Conservation (phyloP, 306 rosid species). For the Amphicarpaea edgeworthii region DNA sequence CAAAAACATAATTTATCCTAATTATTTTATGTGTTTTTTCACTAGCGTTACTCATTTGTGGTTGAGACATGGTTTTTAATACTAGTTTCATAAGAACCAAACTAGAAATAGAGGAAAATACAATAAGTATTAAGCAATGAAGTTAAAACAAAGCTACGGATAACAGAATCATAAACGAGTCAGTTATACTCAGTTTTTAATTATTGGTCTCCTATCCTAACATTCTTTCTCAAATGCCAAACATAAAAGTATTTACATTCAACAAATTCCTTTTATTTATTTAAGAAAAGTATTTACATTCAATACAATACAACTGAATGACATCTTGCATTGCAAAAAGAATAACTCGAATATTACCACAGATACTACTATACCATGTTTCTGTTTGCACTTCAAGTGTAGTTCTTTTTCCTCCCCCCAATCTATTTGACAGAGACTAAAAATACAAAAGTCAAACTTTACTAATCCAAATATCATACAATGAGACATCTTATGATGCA, state of each 20-base stretch:
- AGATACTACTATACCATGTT: not conserved
- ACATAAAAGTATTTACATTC: not conserved
- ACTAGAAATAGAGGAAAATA: too few relatives aligned
- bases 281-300: not conserved
- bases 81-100: too few relatives aligned
- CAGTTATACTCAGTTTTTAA: not conserved
- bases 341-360: not conserved
- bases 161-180: too few relatives aligned
- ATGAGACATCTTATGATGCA: constrained; percentile 12
- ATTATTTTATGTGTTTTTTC: too few relatives aligned
- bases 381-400: constrained; percentile 3
- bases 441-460: constrained; percentile 12
- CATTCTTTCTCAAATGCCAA: not conserved
- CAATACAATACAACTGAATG: constrained; percentile 27
- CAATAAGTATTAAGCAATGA: too few relatives aligned
- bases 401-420: not conserved
- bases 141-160: too few relatives aligned
- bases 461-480: constrained; percentile 12
- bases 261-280: constrained; percentile 15
- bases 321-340: constrained; percentile 10
- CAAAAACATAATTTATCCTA: too few relatives aligned
- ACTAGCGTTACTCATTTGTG: too few relatives aligned
- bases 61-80: too few relatives aligned
- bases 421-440: not conserved
- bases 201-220: not conserved